Conservation (phyloP, 495 filamentous ascomycete genomes). For the Bombardia bombarda region DNA sequence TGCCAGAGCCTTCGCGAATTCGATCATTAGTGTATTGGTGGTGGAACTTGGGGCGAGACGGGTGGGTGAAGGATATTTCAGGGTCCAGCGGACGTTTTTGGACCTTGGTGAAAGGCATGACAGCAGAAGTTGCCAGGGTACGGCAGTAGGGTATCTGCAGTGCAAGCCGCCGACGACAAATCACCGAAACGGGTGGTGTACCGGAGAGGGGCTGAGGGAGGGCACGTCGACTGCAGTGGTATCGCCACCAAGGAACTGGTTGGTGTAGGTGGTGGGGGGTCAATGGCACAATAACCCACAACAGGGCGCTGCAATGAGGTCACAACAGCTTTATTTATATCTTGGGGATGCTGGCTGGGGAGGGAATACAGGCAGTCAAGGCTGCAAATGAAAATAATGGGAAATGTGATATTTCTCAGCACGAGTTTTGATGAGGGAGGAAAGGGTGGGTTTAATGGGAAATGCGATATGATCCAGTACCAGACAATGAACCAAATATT, state of each 20-base stretch:
- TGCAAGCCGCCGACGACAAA: slow-evolving; percentile 8
- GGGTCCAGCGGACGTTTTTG: slow-evolving; percentile 16
- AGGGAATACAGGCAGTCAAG: background rate
- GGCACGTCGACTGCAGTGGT: background rate
- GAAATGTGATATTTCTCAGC: too few relatives aligned
- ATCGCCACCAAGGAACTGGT: slow-evolving; percentile 16
- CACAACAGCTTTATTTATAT: slow-evolving; percentile 13
- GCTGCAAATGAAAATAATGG: background rate
- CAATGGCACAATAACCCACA: slow-evolving; percentile 3
- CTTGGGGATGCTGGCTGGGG: background rate
- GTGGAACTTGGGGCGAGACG: slow-evolving; percentile 35
- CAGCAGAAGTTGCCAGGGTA: slow-evolving; percentile 7
- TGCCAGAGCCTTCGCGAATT: slow-evolving; percentile 31
- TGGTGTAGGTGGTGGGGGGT: background rate
- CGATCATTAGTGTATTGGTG: slow-evolving; percentile 37
- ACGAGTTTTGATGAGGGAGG: too few relatives aligned
- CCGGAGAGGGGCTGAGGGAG: too few relatives aligned
- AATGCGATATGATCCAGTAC: too few relatives aligned
- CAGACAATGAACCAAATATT: too few relatives aligned
- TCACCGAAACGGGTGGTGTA: background rate
- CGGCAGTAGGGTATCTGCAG: slow-evolving; percentile 1
- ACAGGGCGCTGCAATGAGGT: slow-evolving; percentile 16
- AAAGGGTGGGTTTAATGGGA: too few relatives aligned
- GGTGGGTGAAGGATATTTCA: slow-evolving; percentile 9
- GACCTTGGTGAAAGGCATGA: slow-evolving; percentile 19